phyloP scores from a whole-genome alignment of 2,329 filamentous ascomycete genomes.

The Fusarium guadeloupense region DNA sequence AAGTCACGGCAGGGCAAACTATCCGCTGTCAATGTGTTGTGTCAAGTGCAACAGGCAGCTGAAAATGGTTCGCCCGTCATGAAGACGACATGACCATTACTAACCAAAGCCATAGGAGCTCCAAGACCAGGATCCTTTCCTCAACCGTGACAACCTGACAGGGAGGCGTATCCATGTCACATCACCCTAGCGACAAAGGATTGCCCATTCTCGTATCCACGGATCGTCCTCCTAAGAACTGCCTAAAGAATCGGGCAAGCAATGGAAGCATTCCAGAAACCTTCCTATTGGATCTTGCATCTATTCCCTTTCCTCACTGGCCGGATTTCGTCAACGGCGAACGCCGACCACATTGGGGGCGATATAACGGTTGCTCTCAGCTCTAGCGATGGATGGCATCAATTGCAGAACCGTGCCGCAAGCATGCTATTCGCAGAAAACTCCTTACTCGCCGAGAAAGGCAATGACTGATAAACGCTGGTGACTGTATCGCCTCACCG shows the following conservation, averaged over 20 bases:
- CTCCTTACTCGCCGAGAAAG: slow-evolving; percentile 11
- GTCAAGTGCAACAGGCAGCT: slow-evolving; percentile 1
- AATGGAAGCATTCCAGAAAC: slow-evolving; percentile 41
- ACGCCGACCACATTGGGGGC: slow-evolving; percentile 17
- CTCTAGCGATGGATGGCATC: slow-evolving; percentile 9
- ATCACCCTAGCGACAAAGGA: slow-evolving; percentile 1
- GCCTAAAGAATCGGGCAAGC: slow-evolving; percentile 1
- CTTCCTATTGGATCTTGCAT: slow-evolving; percentile 36
- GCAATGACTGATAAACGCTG: slow-evolving; percentile 6
- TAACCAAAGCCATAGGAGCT: slow-evolving; percentile 4
- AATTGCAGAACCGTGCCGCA: slow-evolving; percentile 24
- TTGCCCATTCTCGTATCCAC: slow-evolving; percentile 18
- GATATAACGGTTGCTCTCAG: neutral
- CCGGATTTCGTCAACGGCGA: slow-evolving; percentile 5
- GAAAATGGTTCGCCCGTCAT: slow-evolving; percentile 17
- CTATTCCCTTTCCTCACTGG: slow-evolving; percentile 17
- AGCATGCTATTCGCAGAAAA: slow-evolving; percentile 9
- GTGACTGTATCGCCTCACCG: slow-evolving; percentile 2
- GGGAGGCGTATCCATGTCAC: slow-evolving; percentile 17
- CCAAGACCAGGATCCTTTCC: slow-evolving; percentile 11
- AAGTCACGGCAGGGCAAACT: slow-evolving; percentile 11
- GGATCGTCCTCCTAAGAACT: slow-evolving; percentile 7
- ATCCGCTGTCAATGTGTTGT: slow-evolving; percentile 3
- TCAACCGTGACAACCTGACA: slow-evolving; percentile 10
- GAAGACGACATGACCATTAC: slow-evolving; percentile 7